Conservation (phyloP, 1,139 yeast species). For the Hansenula lynferdii region DNA sequence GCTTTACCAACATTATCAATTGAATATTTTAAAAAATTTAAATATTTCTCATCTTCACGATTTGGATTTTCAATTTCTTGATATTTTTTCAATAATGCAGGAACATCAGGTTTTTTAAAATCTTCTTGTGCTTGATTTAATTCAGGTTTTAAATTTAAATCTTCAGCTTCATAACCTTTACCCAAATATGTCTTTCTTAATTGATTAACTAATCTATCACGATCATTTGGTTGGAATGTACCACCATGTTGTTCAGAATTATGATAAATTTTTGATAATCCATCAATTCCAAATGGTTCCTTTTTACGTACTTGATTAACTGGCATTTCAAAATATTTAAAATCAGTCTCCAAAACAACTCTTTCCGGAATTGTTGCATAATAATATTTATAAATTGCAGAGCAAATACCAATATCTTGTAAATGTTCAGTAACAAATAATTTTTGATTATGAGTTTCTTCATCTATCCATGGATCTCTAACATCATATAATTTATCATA, state of each 20-base stretch:
- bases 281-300: conserved; percentile 17
- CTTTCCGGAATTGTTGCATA: conserved; percentile 22
- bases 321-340: conserved; percentile 21
- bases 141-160: background rate
- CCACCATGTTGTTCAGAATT: conserved; percentile 3
- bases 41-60: conserved; percentile 13
- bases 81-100: conserved; percentile 10
- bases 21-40: conserved; percentile 20
- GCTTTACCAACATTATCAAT: conserved; percentile 14
- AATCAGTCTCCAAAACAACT: conserved; percentile 21
- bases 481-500: conserved; percentile 18
- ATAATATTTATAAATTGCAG: conserved; percentile 22
- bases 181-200: background rate
- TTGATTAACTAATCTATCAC: background rate
- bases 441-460: conserved; percentile 11
- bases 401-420: conserved; percentile 23
- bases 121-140: conserved; percentile 2
- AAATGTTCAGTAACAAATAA: conserved; percentile 20
- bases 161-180: conserved; percentile 1
- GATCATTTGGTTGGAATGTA: conserved; percentile 4
- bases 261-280: conserved; percentile 13
- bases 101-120: conserved; percentile 15
- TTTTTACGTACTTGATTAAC: conserved; percentile 13
- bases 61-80: conserved; percentile 10
- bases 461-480: conserved; percentile 22